Evolutionary conservation across 495 filamentous ascomycete genomes (phyloP).

Genomic region (Tuber melanosporum): DNA sequence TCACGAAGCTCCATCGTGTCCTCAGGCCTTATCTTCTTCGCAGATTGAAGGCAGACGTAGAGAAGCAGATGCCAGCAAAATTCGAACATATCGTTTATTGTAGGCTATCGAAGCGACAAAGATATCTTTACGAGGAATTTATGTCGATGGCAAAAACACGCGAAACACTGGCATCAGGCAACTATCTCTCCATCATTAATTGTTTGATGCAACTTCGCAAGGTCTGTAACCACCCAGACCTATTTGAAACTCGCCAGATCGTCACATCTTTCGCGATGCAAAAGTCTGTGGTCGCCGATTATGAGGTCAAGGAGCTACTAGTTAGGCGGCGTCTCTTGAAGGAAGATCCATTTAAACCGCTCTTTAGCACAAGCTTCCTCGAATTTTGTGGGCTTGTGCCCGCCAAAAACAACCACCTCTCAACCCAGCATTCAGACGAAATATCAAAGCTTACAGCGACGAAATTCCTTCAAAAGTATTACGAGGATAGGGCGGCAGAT

Average conservation of each 20-base stretch:
- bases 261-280: constrained; percentile 94
- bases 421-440: constrained; percentile 55
- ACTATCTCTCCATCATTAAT: constrained; percentile 96
- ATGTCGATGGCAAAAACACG: constrained; percentile 88
- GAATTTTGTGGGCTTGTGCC: constrained; percentile 77
- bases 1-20: constrained; percentile 86
- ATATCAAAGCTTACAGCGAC: constrained; percentile 60
- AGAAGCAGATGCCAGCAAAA: constrained; percentile 98
- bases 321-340: constrained; percentile 62
- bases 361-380: constrained; percentile 53
- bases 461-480: constrained; percentile 43
- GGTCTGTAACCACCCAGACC: constrained; percentile 97
- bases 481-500: constrained; percentile 20
- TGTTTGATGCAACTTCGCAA: constrained; percentile 97
- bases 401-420: constrained; percentile 61
- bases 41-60: constrained; percentile 91
- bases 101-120: constrained; percentile 84
- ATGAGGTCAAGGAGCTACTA: constrained; percentile 65
- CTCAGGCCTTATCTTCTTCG: constrained; percentile 88
- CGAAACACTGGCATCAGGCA: constrained; percentile 83
- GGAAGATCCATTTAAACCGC: constrained; percentile 55
- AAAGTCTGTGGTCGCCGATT: constrained; percentile 71
- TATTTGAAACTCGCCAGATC: constrained; percentile 97
- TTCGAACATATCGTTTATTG: constrained; percentile 96
- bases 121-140: constrained; percentile 94